Evolutionary conservation across 352 stramenopile genomes (phyloP).

Genomic region (Pythium guiyangense): DNA sequence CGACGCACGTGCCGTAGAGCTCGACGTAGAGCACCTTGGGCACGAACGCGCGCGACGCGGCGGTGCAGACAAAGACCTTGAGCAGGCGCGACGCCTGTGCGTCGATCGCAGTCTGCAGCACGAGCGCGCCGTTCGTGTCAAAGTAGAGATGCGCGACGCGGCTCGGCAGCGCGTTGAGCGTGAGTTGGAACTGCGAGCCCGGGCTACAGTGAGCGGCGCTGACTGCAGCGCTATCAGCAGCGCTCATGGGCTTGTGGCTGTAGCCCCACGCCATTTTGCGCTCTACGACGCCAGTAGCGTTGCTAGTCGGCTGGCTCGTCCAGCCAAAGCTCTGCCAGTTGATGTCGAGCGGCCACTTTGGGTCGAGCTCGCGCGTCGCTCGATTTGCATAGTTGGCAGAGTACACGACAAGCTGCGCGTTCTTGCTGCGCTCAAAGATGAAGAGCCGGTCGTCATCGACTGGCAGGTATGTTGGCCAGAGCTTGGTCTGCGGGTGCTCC

Average conservation of each 20-base stretch:
- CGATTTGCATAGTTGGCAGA: constrained; percentile 58
- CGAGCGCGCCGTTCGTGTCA: constrained; percentile 41
- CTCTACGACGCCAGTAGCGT: constrained; percentile 61
- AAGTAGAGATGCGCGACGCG: constrained; percentile 52
- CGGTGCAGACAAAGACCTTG: constrained; percentile 74
- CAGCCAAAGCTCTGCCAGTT: constrained; percentile 82
- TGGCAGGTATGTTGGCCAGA: constrained; percentile 68
- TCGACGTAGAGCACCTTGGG: constrained; percentile 77
- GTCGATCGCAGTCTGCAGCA: constrained; percentile 56
- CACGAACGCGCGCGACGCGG: constrained; percentile 49
- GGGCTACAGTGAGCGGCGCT: neutral
- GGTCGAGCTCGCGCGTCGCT: constrained; percentile 39
- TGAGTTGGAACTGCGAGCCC: constrained; percentile 50
- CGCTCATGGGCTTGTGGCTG: constrained; percentile 35
- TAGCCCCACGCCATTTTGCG: constrained; percentile 70
- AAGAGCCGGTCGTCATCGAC: constrained; percentile 54
- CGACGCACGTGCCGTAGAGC: constrained; percentile 52
- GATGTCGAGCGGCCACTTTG: constrained; percentile 70
- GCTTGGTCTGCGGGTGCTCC: constrained; percentile 46
- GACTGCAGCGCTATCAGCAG: neutral
- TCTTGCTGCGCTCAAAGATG: constrained; percentile 80
- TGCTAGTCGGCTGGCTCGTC: constrained; percentile 59
- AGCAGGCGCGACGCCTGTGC: constrained; percentile 42
- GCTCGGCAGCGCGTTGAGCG: constrained; percentile 62
- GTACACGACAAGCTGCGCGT: constrained; percentile 77